Base-by-base conservation (phyloP, 2,329 filamentous ascomycete species). In the Colletotrichum acutatum region DNA sequence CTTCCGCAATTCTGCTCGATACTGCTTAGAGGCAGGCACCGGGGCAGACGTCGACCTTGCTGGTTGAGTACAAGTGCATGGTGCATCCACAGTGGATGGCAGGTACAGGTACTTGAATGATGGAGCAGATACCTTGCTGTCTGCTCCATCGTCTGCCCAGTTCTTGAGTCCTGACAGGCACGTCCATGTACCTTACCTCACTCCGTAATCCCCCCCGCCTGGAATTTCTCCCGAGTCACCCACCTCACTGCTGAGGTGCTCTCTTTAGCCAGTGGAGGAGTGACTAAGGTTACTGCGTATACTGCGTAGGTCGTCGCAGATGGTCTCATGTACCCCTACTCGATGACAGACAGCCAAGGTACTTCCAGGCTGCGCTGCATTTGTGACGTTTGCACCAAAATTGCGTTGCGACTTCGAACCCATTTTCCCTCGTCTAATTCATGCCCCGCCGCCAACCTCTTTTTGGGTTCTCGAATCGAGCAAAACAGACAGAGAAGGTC, bases 301-400 rank as follows among this genome's bases (percentile, higher is more conserved):
- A 30, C 30, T 30, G 30, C 5, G 58, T 57, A 68, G 63, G 37
- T 37, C 52, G 57, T 46, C 34, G 58, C 42, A 16, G 52, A 49
- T 71, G 56, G 57, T 62, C 49, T 28, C 28, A 63, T 28, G 60
- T 63, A 63, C 12, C 19, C 30, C n/a, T 22, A 46, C 46, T 12
- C n/a, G 14, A 14, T 14, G 59, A 16, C 28, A 62, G 22, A 32
- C 24, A 22, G n/a, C 28, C 60, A 26, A 34, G 28, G 60, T 63
- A 63, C 60, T 28, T 22, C 37, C 46, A 26, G 49, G 22, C 49
- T 49, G 42, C 16, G 42, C 64, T 71, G 59, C 69, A 59, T 66
- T 28, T 70, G 66, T 72, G 70, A 72, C 70, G 70, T 72, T 72
- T 70, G 70, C 70, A 70, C 70, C 66, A 70, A 65, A 72, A 65